A percentile compares a stretch with the other conserved stretches of the same genome.
phyloP scores from a whole-genome alignment of 2,329 filamentous ascomycete genomes.

The Incumbomyces delicatus region DNA sequence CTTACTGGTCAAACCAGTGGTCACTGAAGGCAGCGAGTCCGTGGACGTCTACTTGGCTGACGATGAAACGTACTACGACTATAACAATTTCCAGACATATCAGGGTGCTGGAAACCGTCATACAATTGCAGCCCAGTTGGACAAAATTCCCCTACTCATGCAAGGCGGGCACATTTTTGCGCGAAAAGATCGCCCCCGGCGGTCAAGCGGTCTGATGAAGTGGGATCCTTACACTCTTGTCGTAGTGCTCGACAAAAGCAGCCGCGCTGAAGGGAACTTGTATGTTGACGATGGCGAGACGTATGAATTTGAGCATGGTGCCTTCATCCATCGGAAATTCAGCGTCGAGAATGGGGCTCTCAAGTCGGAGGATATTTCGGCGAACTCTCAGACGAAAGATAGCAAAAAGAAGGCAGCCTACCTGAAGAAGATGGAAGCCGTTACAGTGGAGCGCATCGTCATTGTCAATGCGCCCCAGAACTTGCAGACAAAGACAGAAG shows the following conservation, averaged over 20 bases:
- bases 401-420: slow-evolving; percentile 61
- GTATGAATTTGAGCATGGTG: slow-evolving; percentile 76
- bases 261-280: slow-evolving; percentile 68
- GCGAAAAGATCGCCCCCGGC: slow-evolving; percentile 75
- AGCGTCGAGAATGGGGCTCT: slow-evolving; percentile 52
- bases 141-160: slow-evolving; percentile 84
- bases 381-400: slow-evolving; percentile 29
- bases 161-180: slow-evolving; percentile 86
- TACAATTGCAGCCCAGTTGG: slow-evolving; percentile 65
- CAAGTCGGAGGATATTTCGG: slow-evolving; percentile 54
- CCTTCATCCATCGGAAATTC: slow-evolving; percentile 81
- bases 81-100: slow-evolving; percentile 76
- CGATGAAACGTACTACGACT: slow-evolving; percentile 85
- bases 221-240: slow-evolving; percentile 94
- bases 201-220: slow-evolving; percentile 79
- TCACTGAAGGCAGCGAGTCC: slow-evolving; percentile 61
- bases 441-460: slow-evolving; percentile 74
- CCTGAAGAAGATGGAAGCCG: slow-evolving; percentile 66
- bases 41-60: slow-evolving; percentile 82
- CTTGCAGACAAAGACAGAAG: slow-evolving; percentile 58
- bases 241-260: slow-evolving; percentile 57
- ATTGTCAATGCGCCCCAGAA: slow-evolving; percentile 65
- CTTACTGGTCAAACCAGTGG: slow-evolving; percentile 84
- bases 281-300: slow-evolving; percentile 92
- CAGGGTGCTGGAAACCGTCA: slow-evolving; percentile 61